Base-by-base conservation (phyloP, 495 filamentous ascomycete species). In the Penicillium ucsense region DNA sequence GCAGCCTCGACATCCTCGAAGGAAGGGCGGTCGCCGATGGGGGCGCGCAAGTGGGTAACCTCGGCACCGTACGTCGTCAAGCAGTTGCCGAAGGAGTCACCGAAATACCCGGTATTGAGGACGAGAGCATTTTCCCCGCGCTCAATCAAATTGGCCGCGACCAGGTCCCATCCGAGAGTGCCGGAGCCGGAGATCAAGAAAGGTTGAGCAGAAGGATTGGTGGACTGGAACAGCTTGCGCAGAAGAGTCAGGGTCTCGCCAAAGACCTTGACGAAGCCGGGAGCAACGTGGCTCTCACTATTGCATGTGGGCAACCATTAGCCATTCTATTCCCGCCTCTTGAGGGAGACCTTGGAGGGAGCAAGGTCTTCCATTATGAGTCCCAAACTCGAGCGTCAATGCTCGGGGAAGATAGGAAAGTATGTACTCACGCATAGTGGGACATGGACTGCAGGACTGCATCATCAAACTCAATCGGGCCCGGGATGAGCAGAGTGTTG, bases 391-490 rank as follows among this genome's bases (percentile, higher is more conserved):
- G 20, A 20, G 20, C 20, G 20, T 20, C 20, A 1, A 20, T 20
- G 20, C 20, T 20, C 20, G 20, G 20, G 20, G 20, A 20, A 20
- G 20, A 20, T 20, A 32, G 4, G 30, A 42, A 45, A 31, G 35
- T 12, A 37, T 6, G 31, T 32, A 72, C 77, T 62, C 63, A 95
- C 90, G 89, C 91, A 73, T 84, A 94, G 70, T 97, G 92, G 64
- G 84, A 78, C 92, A 97, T 97, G 47, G 89, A 86, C 64, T 88
- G 76, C 39, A 98, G 80, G 43, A 98, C 92, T 38, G 82, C 89
- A 87, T 98, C 92, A 64, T 96, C 92, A 60, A 97, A 97, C 70
- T 98, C 92, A 63, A 98, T 92, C 62, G 92, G 92, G 30, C 92
- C 92, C 28, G 92, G 92, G 60, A 98, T 95, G 58, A 98, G 78